These are phyloP conservation scores for Ramalina intermedia DNA, from an alignment of 495 filamentous ascomycete species.

Conservation along the genomic window DNA sequence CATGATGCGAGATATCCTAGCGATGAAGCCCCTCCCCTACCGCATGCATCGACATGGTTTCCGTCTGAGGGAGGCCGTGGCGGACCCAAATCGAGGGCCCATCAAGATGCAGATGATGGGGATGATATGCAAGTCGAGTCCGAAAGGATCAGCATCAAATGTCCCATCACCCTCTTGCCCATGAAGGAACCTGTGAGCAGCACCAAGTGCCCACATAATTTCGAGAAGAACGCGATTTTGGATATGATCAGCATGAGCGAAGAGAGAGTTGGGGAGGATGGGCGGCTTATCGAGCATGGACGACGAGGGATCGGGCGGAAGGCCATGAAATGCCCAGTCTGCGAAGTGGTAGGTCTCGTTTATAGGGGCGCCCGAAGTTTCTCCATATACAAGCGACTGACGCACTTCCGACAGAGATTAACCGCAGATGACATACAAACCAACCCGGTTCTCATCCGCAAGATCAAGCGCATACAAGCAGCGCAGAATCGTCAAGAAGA, in stretches of 20 bases:
- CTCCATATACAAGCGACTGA: neutral
- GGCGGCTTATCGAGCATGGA: slow-evolving; percentile 14
- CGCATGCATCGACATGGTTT: slow-evolving; percentile 64
- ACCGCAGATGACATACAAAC: slow-evolving; percentile 26
- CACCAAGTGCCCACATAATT: slow-evolving; percentile 66
- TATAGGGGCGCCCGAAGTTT: neutral
- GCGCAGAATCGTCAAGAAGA: slow-evolving; percentile 14
- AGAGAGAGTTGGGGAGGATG: slow-evolving; percentile 9
- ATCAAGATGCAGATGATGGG: slow-evolving; percentile 32
- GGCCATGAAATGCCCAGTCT: slow-evolving; percentile 36
- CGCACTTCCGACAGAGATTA: slow-evolving; percentile 12
- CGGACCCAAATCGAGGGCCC: slow-evolving; percentile 9
- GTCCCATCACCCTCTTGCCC: slow-evolving; percentile 62
- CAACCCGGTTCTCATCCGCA: slow-evolving; percentile 29
- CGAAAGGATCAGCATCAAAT: slow-evolving; percentile 57
- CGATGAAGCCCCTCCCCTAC: slow-evolving; percentile 46
- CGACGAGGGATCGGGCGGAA: slow-evolving; percentile 11
- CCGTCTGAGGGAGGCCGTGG: slow-evolving; percentile 17
- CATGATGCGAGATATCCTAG: slow-evolving; percentile 59
- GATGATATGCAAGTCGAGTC: slow-evolving; percentile 64
- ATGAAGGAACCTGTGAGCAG: slow-evolving; percentile 63
- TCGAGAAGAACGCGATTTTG: slow-evolving; percentile 59
- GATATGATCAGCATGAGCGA: slow-evolving; percentile 38
- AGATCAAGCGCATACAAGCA: slow-evolving; percentile 19
- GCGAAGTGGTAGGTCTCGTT: slow-evolving; percentile 18